Conservation (phyloP, 768 basidiomycete species). For the Butyriboletus loyo region DNA sequence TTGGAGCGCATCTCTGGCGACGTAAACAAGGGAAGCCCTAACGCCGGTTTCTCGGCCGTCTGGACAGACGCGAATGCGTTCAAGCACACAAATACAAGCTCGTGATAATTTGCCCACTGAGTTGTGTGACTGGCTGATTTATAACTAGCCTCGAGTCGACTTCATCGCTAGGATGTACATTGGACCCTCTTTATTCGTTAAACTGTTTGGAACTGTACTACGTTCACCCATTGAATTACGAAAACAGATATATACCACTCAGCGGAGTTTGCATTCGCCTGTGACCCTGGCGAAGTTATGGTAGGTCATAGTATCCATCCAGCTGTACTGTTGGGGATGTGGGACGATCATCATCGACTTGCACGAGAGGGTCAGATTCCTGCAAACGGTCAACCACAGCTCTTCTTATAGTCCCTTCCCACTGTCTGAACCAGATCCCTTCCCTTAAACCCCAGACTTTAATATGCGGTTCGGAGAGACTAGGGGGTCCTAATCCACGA, state of each 20-base stretch:
- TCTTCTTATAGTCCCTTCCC: constrained; percentile 67
- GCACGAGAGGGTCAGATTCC: constrained; percentile 32
- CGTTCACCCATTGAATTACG: constrained; percentile 1
- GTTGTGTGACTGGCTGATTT: not conserved
- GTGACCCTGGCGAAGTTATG: too few relatives aligned
- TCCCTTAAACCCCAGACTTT: constrained; percentile 60
- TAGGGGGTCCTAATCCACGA: constrained; percentile 20
- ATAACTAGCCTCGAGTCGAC: not conserved
- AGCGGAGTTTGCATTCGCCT: too few relatives aligned
- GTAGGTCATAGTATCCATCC: too few relatives aligned
- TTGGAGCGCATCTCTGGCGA: constrained; percentile 13
- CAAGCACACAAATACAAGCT: constrained; percentile 12
- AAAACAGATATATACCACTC: constrained; percentile 5
- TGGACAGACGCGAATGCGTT: constrained; percentile 31
- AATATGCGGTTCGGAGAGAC: constrained; percentile 31
- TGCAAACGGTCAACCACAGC: constrained; percentile 50
- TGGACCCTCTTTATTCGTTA: constrained; percentile 21
- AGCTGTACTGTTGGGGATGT: constrained; percentile 18
- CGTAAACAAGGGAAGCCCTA: constrained; percentile 10
- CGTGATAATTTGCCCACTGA: not conserved
- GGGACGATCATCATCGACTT: constrained; percentile 21
- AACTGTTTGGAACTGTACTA: constrained; percentile 12
- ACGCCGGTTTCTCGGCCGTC: constrained; percentile 24
- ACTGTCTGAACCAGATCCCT: constrained; percentile 75
- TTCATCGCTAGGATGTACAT: not conserved